phyloP scores from a whole-genome alignment of 1,284 basidiomycete species.

The Apiotrichum mycotoxinovorans region DNA sequence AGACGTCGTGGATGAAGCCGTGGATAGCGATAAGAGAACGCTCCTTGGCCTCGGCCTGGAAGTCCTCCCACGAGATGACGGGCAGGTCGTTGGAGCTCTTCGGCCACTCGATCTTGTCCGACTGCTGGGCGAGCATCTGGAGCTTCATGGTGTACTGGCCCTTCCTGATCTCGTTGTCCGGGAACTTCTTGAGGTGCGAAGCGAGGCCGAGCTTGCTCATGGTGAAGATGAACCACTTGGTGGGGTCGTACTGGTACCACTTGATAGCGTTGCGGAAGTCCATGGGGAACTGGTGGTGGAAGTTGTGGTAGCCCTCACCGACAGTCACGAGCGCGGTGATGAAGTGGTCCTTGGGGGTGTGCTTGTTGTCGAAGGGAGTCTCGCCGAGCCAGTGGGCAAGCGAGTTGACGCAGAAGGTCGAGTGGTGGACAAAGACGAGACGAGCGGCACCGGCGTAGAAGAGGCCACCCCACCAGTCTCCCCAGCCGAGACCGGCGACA shows the following conservation, averaged over 20 bases:
- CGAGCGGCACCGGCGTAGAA: conserved; percentile 81
- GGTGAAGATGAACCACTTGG: conserved; percentile 83
- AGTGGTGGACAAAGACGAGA: conserved; percentile 84
- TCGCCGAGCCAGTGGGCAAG: conserved; percentile 93
- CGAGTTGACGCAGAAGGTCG: conserved; percentile 93
- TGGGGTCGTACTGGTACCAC: conserved; percentile 76
- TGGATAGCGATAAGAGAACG: conserved; percentile 76
- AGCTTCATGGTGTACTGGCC: conserved; percentile 90
- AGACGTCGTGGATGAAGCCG: conserved; percentile 87
- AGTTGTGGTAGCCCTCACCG: conserved; percentile 95
- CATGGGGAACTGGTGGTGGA: conserved; percentile 90
- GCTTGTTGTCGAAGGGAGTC: conserved; percentile 89
- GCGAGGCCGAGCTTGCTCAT: conserved; percentile 68
- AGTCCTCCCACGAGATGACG: conserved; percentile 76
- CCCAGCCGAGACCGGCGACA: conserved; percentile 76
- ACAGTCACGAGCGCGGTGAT: conserved; percentile 82
- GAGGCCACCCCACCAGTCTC: conserved; percentile 77
- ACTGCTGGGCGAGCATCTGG: conserved; percentile 69
- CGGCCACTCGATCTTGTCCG: conserved; percentile 74
- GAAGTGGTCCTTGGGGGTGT: conserved; percentile 83
- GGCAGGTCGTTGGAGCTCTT: conserved; percentile 61
- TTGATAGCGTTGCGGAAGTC: conserved; percentile 90
- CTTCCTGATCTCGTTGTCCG: conserved; percentile 88
- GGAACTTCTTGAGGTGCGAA: conserved; percentile 83
- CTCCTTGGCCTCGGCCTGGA: conserved; percentile 67